Conservation (phyloP, 108 stramenopile genomes). For the Thalassiosira profunda region DNA sequence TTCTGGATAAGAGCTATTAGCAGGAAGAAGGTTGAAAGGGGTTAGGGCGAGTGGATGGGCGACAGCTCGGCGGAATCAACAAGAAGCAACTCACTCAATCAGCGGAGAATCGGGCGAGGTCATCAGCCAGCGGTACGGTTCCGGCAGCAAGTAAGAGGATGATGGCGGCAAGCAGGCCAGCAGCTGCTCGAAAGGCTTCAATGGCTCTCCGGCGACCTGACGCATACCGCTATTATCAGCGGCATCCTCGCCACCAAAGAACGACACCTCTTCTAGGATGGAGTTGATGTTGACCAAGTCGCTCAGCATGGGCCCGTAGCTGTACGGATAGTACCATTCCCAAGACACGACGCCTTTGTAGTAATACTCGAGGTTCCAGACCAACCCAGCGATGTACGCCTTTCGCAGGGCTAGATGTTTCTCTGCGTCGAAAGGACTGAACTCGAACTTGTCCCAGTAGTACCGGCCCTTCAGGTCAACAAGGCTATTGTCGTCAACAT, state of each 20-base stretch:
- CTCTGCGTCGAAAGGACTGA: constrained; percentile 87
- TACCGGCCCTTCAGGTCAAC: constrained; percentile 87
- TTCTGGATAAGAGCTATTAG: constrained; percentile 84
- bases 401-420: constrained; percentile 85
- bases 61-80: too few relatives aligned
- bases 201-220: constrained; percentile 73
- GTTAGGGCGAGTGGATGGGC: too few relatives aligned
- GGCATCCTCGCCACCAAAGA: constrained; percentile 57
- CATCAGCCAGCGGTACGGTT: constrained; percentile 94
- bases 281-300: constrained; percentile 88
- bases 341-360: constrained; percentile 95
- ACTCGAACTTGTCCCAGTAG: constrained; percentile 95
- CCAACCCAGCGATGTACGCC: constrained; percentile 93
- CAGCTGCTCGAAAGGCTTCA: constrained; percentile 95
- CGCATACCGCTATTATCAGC: constrained; percentile 17
- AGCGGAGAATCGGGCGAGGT: constrained; percentile 83
- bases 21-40: background rate
- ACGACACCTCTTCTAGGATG: constrained; percentile 63
- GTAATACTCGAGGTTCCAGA: constrained; percentile 98
- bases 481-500: constrained; percentile 34
- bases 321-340: constrained; percentile 99
- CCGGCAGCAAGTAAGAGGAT: constrained; percentile 92
- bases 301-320: constrained; percentile 96
- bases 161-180: constrained; percentile 96
- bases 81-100: constrained; percentile 53